Base-by-base conservation (phyloP, 2,329 filamentous ascomycete genomes). In the Fusarium musae region DNA sequence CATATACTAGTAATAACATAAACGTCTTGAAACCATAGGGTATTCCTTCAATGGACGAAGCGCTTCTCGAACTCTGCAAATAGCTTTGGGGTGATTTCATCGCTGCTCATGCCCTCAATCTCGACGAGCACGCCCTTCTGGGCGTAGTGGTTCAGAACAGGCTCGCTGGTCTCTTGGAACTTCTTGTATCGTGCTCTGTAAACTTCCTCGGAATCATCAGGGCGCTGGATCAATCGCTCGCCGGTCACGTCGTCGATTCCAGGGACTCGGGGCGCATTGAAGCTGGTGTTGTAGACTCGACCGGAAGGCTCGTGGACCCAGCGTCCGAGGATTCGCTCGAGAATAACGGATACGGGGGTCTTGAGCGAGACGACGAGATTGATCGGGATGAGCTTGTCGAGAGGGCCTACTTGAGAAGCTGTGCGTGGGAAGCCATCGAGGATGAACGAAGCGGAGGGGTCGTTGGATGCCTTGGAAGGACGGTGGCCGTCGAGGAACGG, bases 341-440 rank as follows among this genome's bases (percentile, higher is more conserved):
- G 88, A 69, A 99, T 95, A 69, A 98, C 93, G 13, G 92, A 89
- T 39, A 93, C 90, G 0, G 96, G 96, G 1, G 96, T 98, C 79
- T 92, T 89, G 76, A 98, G 87, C 62, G 93, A 94, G 66, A 98
- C 92, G 54, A 95, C 96, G 69, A 98, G 89, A 83, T 99, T 99
- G 81, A 99, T 95, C n/a, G 96, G 95, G 37, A 98, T 89, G 39
- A 98, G 87, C 50, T 86, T 84, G 80, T 97, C 95, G 53, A 98
- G 88, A 64, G 91, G 91, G 46, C 84, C 82, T 34, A 95, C 96
- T 83, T 99, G 96, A 6, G 85, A 80, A 2, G 93, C 93, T 11
- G 94, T 99, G 74, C 96, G 93, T 5, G 96, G 96, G 83, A 98
- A 99, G 21, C 96, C 96, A 81, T 99, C 96, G 59, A 99, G 92